Evolutionary conservation across 192 early-diverging fungal genomes (phyloP), one percentile per base, ranked within the genome.

Genomic region (Coemansia sp.): DNA sequence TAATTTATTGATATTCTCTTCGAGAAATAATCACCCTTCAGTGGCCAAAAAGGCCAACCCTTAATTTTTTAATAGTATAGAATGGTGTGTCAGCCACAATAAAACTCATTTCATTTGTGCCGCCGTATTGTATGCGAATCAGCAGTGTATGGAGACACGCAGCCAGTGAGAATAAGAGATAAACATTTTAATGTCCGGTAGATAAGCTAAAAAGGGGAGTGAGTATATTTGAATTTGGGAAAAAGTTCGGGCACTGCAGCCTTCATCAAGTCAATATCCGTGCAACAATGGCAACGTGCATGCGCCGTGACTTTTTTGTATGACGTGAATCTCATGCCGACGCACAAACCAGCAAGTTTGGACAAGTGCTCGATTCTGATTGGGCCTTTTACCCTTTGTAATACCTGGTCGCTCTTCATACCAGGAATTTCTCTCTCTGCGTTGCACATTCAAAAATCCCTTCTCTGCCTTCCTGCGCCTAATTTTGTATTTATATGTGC

Each of bases 1-100:
- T 77, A 62, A 50, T 25, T 27, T 4, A 51, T 63, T 23, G 28
- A 8, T 51, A 41, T 49, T 22, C 2, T 21, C 16, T 31, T 16
- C 25, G 3, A 2, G 26, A 5, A 19, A 47, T n/a, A 61, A 61
- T 30, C 18, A 50, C 30, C 38, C 16, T 16, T 16, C 12, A 38
- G 34, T 9, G 7, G 14, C 38, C 12, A 16, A 44, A 44, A 44
- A 44, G 38, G 5, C 14, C 38, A 44, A 44, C 16, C 9, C 38
- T 16, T 44, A 44, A 16, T 44, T 44, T 30, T 44, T 16, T 44
- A 44, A 16, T 44, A 44, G 16, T 16, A 44, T 9, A 3, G 8
- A 44, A 16, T 16, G 38, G 38, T 14, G 16, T 44, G 38, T 44
- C 38, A 44, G 38, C 38, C 38, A 44, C 38, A 16, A 44, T 44